phyloP scores from a whole-genome alignment of 192 early-diverging fungal species.

The Kappamyces sp. region DNA sequence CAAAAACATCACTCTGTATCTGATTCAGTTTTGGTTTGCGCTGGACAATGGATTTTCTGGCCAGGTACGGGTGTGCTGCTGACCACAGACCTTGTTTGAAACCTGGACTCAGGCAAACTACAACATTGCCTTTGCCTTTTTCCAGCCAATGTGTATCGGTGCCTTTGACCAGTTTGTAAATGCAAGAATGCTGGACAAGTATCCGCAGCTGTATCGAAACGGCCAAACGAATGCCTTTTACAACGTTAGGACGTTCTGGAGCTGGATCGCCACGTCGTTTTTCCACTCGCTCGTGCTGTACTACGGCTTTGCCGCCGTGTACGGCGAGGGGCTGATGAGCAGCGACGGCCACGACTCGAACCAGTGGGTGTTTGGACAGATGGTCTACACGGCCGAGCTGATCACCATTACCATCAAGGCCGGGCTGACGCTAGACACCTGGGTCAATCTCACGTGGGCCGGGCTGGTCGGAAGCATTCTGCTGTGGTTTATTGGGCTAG shows the following conservation, averaged over 20 bases:
- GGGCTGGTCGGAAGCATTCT: conserved; percentile 86
- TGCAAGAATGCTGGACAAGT: conserved; percentile 89
- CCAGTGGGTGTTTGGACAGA: conserved; percentile 87
- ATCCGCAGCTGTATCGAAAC: conserved; percentile 89
- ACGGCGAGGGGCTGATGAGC: conserved; percentile 64
- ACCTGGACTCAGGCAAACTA: conserved; percentile 95
- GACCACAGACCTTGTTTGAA: conserved; percentile 84
- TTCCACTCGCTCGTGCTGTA: conserved; percentile 87
- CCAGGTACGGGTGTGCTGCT: conserved; percentile 32
- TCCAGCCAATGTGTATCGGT: conserved; percentile 92
- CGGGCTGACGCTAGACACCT: conserved; percentile 81
- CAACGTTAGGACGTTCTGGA: conserved; percentile 87
- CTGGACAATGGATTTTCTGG: conserved; percentile 95
- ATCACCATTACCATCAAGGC: conserved; percentile 88
- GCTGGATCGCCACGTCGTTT: conserved; percentile 87
- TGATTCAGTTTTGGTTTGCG: conserved; percentile 96
- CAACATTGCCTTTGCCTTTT: conserved; percentile 90
- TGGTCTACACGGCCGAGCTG: conserved; percentile 83
- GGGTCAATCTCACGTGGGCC: conserved; percentile 91
- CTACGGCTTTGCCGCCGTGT: conserved; percentile 58
- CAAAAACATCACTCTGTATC: conserved; percentile 97
- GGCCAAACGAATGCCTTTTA: conserved; percentile 56
- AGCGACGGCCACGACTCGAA: conserved; percentile 67
- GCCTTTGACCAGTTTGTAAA: conserved; percentile 96
- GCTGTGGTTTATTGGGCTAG: conserved; percentile 84